phyloP scores from a whole-genome alignment of 257 asterid genomes.

The Thymus quinquecostatus region DNA sequence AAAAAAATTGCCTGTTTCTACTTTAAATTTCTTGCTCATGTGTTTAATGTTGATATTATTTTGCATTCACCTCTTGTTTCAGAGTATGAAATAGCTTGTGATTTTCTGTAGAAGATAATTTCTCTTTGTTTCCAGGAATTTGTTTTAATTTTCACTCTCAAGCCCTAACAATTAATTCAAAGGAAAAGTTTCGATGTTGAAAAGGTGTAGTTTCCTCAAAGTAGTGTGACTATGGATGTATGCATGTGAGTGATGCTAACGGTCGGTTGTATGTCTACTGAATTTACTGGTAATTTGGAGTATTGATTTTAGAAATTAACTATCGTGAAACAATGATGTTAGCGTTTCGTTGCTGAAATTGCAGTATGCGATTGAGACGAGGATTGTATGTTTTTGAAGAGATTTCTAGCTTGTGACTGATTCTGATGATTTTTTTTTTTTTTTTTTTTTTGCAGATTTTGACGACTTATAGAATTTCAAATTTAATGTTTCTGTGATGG shows the following conservation, averaged over 20 bases:
- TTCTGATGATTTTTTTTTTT: neutral
- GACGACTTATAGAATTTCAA: neutral
- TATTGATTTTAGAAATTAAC: neutral
- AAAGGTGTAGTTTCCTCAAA: neutral
- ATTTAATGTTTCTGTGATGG: conserved; percentile 51
- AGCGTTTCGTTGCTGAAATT: neutral
- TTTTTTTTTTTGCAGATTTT: conserved; percentile 34
- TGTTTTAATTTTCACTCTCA: neutral
- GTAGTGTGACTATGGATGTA: neutral
- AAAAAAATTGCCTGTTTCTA: neutral
- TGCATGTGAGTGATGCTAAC: neutral
- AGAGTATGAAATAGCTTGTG: neutral
- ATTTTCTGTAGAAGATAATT: neutral
- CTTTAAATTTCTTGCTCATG: neutral
- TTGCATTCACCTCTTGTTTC: conserved; percentile 19
- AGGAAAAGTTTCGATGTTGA: too few species aligned
- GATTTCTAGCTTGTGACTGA: neutral
- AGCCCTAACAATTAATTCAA: neutral
- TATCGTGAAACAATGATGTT: neutral
- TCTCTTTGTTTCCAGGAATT: neutral
- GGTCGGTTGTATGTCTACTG: neutral
- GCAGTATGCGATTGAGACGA: neutral
- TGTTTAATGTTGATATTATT: conserved; percentile 1
- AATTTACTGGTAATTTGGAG: neutral
- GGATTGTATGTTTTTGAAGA: neutral